phyloP scores from a whole-genome alignment of 1,139 yeast species.

The Arxiozyma telluris region DNA sequence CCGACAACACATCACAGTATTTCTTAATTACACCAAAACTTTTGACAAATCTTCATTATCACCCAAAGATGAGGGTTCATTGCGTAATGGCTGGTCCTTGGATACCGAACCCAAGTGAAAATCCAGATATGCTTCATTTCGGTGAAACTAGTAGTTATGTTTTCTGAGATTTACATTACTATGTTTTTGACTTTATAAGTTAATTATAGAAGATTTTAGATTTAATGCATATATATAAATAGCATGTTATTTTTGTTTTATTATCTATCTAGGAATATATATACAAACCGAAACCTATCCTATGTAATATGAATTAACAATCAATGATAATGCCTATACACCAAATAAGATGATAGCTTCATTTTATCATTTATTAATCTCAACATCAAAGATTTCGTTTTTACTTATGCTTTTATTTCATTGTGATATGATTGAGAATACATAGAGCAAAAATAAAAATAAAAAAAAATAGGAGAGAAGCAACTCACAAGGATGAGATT shows the following conservation, averaged over 20 bases:
- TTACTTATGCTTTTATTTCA: too few species aligned
- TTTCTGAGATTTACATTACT: constrained; percentile 7
- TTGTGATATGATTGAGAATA: background rate
- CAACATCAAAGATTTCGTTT: background rate
- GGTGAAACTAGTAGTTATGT: constrained; percentile 32
- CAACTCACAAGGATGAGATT: background rate
- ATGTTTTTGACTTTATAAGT: background rate
- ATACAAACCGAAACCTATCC: too few species aligned
- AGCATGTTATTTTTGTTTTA: too few species aligned
- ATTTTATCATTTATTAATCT: too few species aligned
- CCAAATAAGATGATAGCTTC: too few species aligned
- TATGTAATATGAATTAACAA: too few species aligned
- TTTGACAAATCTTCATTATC: constrained; percentile 68
- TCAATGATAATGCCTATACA: too few species aligned
- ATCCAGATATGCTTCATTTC: constrained; percentile 26
- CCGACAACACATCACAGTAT: constrained; percentile 56
- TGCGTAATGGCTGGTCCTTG: constrained; percentile 69
- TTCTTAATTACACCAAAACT: constrained; percentile 90
- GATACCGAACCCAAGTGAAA: constrained; percentile 32
- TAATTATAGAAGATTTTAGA: too few species aligned
- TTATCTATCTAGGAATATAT: too few species aligned
- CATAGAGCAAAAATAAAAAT: background rate
- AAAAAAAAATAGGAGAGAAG: too few species aligned
- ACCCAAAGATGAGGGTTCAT: constrained; percentile 75
- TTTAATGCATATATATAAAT: background rate